Evolutionary conservation across 2,329 filamentous ascomycete genomes (phyloP).

Genomic region (Alternaria arborescens): DNA sequence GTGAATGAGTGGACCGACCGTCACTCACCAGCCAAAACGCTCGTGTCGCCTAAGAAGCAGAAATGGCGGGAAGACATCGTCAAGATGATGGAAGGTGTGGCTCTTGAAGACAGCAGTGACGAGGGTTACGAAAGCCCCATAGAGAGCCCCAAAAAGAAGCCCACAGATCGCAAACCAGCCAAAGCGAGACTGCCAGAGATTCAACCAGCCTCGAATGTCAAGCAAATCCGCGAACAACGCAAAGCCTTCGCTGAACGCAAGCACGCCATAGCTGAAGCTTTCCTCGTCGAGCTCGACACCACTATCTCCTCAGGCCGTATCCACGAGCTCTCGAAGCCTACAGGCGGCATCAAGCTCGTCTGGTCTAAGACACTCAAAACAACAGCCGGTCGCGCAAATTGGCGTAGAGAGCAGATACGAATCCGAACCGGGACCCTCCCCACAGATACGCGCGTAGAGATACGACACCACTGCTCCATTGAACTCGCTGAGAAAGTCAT

Average conservation of each 20-base stretch:
- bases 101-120: slow-evolving; percentile 37
- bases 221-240: slow-evolving; percentile 40
- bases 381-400: slow-evolving; percentile 71
- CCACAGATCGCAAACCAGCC: slow-evolving; percentile 17
- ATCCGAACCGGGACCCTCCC: slow-evolving; percentile 37
- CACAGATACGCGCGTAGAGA: slow-evolving; percentile 38
- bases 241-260: slow-evolving; percentile 71
- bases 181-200: slow-evolving; percentile 14
- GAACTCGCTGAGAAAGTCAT: slow-evolving; percentile 92
- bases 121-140: slow-evolving; percentile 31
- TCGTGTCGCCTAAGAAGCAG: slow-evolving; percentile 48
- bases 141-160: slow-evolving; percentile 30
- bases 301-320: slow-evolving; percentile 70
- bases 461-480: slow-evolving; percentile 74
- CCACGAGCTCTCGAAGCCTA: slow-evolving; percentile 64
- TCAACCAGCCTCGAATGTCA: slow-evolving; percentile 20
- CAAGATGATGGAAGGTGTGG: slow-evolving; percentile 37
- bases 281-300: slow-evolving; percentile 74
- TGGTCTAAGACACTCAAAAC: slow-evolving; percentile 84
- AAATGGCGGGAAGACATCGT: slow-evolving; percentile 43
- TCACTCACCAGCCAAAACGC: slow-evolving; percentile 47
- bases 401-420: slow-evolving; percentile 57
- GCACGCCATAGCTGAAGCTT: slow-evolving; percentile 68
- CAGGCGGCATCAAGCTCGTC: slow-evolving; percentile 74
- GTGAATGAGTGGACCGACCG: slow-evolving; percentile 50